Evolutionary conservation across 768 basidiomycete genomes (phyloP).

Genomic region (Serpula lacrymans): DNA sequence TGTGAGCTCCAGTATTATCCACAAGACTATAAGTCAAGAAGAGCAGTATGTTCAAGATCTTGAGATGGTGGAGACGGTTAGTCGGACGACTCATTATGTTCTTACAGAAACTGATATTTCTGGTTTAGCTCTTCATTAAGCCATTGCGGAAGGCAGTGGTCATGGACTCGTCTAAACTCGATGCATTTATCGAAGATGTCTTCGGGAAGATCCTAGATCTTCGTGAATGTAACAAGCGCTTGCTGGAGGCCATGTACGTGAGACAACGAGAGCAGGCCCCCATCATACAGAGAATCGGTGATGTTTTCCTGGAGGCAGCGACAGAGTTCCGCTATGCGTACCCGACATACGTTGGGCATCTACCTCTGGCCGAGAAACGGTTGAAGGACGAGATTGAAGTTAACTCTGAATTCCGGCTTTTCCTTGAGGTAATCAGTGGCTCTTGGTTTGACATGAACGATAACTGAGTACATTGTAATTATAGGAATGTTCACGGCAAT

Average conservation of each 20-base stretch:
- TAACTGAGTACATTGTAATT: slow-evolving; percentile 4
- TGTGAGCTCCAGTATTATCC: slow-evolving; percentile 53
- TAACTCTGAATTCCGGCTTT: slow-evolving; percentile 78
- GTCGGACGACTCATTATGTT: slow-evolving; percentile 34
- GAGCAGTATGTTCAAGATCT: slow-evolving; percentile 88
- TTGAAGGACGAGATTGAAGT: slow-evolving; percentile 82
- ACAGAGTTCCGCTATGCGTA: slow-evolving; percentile 86
- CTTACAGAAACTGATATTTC: slow-evolving; percentile 4
- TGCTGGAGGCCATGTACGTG: slow-evolving; percentile 85
- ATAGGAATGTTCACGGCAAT: slow-evolving; percentile 37
- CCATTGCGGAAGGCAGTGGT: slow-evolving; percentile 50
- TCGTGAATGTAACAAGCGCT: slow-evolving; percentile 74
- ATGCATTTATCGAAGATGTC: slow-evolving; percentile 85
- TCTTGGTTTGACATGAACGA: background rate
- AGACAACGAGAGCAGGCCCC: slow-evolving; percentile 81
- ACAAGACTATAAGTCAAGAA: slow-evolving; percentile 85
- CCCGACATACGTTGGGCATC: slow-evolving; percentile 79
- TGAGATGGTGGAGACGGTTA: slow-evolving; percentile 72
- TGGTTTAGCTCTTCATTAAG: slow-evolving; percentile 49
- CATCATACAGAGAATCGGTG: slow-evolving; percentile 82
- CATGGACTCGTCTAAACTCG: slow-evolving; percentile 54
- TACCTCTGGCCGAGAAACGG: slow-evolving; percentile 81
- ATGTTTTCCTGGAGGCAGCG: slow-evolving; percentile 84
- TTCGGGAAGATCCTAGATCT: slow-evolving; percentile 88
- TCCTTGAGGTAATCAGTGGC: slow-evolving; percentile 64